Evolutionary conservation across 257 asterid genomes (phyloP).

Genomic region (Ophiorrhiza pumila): DNA sequence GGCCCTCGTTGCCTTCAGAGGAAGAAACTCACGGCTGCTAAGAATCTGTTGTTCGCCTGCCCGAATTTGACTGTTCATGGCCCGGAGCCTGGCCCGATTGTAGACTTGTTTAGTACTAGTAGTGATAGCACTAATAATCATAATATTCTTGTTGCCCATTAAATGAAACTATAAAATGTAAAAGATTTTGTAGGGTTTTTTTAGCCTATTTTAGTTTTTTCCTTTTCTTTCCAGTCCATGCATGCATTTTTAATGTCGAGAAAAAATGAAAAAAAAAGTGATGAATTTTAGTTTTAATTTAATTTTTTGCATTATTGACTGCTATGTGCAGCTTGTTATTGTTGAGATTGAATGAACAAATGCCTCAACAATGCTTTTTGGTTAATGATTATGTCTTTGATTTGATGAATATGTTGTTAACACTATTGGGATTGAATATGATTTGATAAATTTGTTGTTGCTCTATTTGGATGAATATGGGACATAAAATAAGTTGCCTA

Average conservation of each 20-base stretch:
- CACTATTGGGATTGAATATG: no score
- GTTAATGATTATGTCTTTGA: no score
- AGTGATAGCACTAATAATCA: background rate
- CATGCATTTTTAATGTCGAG: background rate
- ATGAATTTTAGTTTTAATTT: no score
- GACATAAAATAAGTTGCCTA: no score
- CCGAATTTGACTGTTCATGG: background rate
- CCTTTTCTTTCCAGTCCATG: background rate
- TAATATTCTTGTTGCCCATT: conserved; percentile 23
- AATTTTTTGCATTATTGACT: no score
- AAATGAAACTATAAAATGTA: background rate
- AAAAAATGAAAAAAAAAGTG: background rate
- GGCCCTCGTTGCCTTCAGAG: conserved; percentile 32
- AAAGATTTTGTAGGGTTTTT: background rate
- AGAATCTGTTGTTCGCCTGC: conserved; percentile 1
- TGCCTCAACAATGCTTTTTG: no score
- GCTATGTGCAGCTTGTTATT: no score
- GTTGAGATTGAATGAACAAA: no score
- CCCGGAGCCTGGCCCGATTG: conserved; percentile 12
- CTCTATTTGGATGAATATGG: no score
- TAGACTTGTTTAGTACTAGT: conserved; percentile 19
- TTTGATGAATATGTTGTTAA: no score
- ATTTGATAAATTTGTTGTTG: no score
- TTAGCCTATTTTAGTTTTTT: background rate
- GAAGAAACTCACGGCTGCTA: conserved; percentile 28